Base-by-base conservation (phyloP, 2,329 filamentous ascomycete genomes). In the Purpureocillium takamizusanense region DNA sequence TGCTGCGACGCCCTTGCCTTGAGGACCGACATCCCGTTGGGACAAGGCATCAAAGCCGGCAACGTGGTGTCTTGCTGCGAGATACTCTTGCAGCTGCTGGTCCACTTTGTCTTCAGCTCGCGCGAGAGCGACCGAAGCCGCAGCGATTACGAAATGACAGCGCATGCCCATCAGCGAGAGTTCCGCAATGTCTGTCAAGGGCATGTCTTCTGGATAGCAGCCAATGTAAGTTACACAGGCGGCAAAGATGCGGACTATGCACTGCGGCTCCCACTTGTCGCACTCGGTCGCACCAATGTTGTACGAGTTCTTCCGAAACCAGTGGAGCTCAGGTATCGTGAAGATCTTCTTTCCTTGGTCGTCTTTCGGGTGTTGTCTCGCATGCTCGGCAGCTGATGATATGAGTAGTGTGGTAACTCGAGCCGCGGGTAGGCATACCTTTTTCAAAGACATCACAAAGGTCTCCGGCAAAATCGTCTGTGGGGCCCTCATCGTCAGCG, bases 241-340 rank as follows among this genome's bases (percentile, higher is more conserved):
- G 4, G 54, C 56, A 35, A 81, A 60, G 17, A 94, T 67, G 4
- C 73, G 65, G 4, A 80, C 53, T 0, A 81, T 64, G 35, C 69
- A 58, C 6, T 57, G 54, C 1, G 79, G 66, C 17, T 72, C 55
- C 68, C 82, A 81, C 1, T 41, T 46, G 3, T 72, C 64, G 2
- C 69, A 67, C 46, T 81, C 67, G 43, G 78, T 76, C 4, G 90
- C 59, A 0, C 79, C 81, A 7, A 88, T 57, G 47, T 92, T 94
- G 63, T 94, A 94, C 1, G 83, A 73, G 45, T 85, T 90, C 45
- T 81, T 81, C 29, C 81, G 82, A 54, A 94, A 89, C 87, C 87
- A 94, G 47, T 89, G 74, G 4, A 94, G 66, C 49, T 95, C 87
- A 3, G 67, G 56, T 1, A 70, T 41, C 1, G 71, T 74, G 51